Base-by-base conservation (phyloP, 2,329 filamentous ascomycete genomes). In the Rutstroemia sp. region DNA sequence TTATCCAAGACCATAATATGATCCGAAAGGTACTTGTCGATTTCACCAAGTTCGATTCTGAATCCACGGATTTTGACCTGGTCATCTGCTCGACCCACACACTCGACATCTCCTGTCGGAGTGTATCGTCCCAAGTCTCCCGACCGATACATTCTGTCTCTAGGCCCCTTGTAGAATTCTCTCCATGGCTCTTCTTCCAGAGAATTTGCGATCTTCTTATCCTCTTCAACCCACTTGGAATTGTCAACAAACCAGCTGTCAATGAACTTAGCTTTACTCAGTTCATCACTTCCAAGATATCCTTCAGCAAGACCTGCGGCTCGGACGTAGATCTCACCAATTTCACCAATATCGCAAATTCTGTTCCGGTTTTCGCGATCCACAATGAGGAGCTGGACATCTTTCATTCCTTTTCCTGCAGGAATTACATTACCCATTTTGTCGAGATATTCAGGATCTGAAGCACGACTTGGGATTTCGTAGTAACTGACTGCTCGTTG, bases 1-100 rank as follows among this genome's bases (percentile, higher is more conserved):
- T 88, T 90, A 63, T 97, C 92, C 42, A 89, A 80, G 23, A 97
- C 81, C 23, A 95, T 73, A 0, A 82, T 83, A 72, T 89, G 82
- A 46, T 84, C 80, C 54, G 83, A 87, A 48, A 96, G 75, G 69
- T 95, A 86, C 44, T 79, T 87, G 71, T 97, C 92, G 63, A 97
- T 96, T 63, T 97, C 94, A 61, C 87, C 87, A 47, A 97, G 83
- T 73, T 99, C 94, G 63, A 99, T 95, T 59, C 92, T 81, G 78
- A 96, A 97, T 1, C 92, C 92, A 58, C 94, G 87, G 62, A 97
- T 92, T 77, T 97, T 99, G 75, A 96, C 89, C 69, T 97, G 92
- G 63, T 87, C 81, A 67, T 97, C 92, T 23, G 84, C 84, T 57
- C 94, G 80, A 21, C 92, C 92, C 9, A 87, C 86, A 67, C 84